These are phyloP conservation scores for Phalaenopsis aphrodite DNA, from an alignment of 106 monocot species.

Conservation along the genomic window DNA sequence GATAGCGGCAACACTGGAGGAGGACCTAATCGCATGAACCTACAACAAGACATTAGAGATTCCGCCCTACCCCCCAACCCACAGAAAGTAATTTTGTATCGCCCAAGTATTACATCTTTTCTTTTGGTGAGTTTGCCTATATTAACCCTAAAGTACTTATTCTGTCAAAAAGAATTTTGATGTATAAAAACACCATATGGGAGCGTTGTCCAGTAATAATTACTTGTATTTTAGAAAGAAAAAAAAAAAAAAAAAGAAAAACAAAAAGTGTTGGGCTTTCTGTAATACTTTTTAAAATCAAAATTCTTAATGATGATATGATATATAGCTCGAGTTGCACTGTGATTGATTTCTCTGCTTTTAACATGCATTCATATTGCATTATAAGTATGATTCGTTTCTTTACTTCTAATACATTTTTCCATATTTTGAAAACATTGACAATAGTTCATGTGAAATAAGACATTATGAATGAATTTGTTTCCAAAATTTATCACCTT, in stretches of 20 bases:
- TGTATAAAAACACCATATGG: neutral
- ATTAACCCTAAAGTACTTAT: neutral
- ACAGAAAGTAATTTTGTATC: constrained; percentile 5
- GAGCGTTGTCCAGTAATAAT: neutral
- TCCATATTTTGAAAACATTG: neutral
- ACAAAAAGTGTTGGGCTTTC: neutral
- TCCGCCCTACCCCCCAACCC: constrained; percentile 63
- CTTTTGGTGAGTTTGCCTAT: constrained; percentile 1
- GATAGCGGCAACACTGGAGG: constrained; percentile 29
- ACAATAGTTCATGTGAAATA: neutral
- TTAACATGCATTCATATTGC: neutral
- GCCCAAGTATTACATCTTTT: constrained; percentile 4
- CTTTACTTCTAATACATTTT: neutral
- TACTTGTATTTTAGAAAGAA: neutral
- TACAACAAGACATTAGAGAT: constrained; percentile 69
- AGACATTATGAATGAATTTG: neutral
- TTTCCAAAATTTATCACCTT: neutral
- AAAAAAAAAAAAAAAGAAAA: neutral
- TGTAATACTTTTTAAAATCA: neutral
- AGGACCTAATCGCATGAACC: constrained; percentile 38
- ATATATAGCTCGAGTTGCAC: neutral
- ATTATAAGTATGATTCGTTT: neutral
- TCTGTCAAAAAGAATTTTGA: neutral
- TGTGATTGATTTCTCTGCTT: neutral
- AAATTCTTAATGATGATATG: neutral